Percentiles rank a stretch among this genome's conserved stretches.
phyloP scores from a whole-genome alignment of 345 rosid genomes.

The Eucalyptus pauciflora region DNA sequence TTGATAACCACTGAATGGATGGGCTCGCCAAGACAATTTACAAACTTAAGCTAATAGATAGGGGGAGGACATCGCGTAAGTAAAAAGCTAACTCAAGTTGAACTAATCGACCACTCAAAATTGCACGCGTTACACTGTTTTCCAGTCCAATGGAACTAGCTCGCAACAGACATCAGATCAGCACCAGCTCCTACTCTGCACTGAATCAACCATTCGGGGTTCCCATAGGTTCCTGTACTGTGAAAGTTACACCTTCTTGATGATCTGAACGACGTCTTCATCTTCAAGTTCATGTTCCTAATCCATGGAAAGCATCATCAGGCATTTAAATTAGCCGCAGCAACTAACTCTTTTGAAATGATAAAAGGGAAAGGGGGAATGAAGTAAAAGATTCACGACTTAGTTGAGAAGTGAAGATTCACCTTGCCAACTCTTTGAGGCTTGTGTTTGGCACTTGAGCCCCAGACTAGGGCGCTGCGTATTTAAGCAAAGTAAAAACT shows the following conservation, averaged over 20 bases:
- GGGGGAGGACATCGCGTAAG: neutral
- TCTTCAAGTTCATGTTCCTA: constrained; percentile 99
- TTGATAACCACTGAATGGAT: neutral
- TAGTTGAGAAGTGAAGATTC: neutral
- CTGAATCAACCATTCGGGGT: neutral
- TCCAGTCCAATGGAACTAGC: neutral
- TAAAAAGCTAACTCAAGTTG: neutral
- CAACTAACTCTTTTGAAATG: neutral
- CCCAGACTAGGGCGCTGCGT: constrained; percentile 92
- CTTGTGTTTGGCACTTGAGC: constrained; percentile 95
- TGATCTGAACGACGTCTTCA: constrained; percentile 96
- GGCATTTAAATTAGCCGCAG: neutral
- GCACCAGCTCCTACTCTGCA: neutral
- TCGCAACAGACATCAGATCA: neutral
- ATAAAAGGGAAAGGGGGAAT: neutral
- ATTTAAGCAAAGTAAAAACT: neutral
- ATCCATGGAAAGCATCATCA: neutral
- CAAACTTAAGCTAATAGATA: neutral
- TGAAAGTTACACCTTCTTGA: constrained; percentile 62
- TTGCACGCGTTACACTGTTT: neutral
- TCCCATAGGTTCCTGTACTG: neutral
- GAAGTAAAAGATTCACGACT: constrained; percentile 3
- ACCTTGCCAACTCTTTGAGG: constrained; percentile 99
- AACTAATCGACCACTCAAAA: neutral
- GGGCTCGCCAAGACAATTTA: neutral